These are phyloP conservation scores for Arthroderma sp. DNA, from an alignment of 2,329 filamentous ascomycete genomes.

Conservation along the genomic window DNA sequence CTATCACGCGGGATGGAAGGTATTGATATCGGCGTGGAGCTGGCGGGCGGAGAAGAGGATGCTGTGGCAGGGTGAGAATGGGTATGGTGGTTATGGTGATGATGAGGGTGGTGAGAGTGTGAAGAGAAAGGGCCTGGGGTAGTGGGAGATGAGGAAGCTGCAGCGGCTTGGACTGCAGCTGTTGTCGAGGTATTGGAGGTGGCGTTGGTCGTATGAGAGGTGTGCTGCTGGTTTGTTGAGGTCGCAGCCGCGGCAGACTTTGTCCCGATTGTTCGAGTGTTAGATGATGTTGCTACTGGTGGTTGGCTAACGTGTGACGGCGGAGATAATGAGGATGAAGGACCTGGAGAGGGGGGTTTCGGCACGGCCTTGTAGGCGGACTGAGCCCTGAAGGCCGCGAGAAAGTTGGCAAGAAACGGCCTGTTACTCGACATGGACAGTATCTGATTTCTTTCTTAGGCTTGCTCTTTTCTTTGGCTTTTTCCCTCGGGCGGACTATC, in stretches of 20 bases:
- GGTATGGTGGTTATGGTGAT: slow-evolving; percentile 18
- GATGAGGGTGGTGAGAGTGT: slow-evolving; percentile 26
- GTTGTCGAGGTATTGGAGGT: slow-evolving; percentile 18
- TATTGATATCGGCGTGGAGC: slow-evolving; percentile 9
- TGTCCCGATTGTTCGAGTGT: slow-evolving; percentile 35
- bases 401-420: slow-evolving; percentile 54
- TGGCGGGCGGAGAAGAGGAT: slow-evolving; percentile 11
- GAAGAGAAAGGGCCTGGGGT: slow-evolving; percentile 8
- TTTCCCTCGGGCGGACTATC: not conserved
- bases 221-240: slow-evolving; percentile 4
- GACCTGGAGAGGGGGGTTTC: slow-evolving; percentile 22
- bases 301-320: slow-evolving; percentile 10
- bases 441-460: not conserved
- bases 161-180: slow-evolving; percentile 3
- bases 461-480: not conserved
- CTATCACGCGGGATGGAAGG: slow-evolving; percentile 16
- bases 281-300: slow-evolving; percentile 13
- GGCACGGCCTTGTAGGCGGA: slow-evolving; percentile 44
- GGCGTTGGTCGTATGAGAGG: slow-evolving; percentile 21
- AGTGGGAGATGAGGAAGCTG: slow-evolving; percentile 16
- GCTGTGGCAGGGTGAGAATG: slow-evolving; percentile 20
- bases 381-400: slow-evolving; percentile 54
- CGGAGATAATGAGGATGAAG: slow-evolving; percentile 22
- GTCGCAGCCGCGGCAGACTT: slow-evolving; percentile 23
- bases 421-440: slow-evolving; percentile 49